Evolutionary conservation across 164 flowering plant genomes (phyloP), one percentile per base, ranked within the genome.

Genomic region (Cinnamomum chago): DNA sequence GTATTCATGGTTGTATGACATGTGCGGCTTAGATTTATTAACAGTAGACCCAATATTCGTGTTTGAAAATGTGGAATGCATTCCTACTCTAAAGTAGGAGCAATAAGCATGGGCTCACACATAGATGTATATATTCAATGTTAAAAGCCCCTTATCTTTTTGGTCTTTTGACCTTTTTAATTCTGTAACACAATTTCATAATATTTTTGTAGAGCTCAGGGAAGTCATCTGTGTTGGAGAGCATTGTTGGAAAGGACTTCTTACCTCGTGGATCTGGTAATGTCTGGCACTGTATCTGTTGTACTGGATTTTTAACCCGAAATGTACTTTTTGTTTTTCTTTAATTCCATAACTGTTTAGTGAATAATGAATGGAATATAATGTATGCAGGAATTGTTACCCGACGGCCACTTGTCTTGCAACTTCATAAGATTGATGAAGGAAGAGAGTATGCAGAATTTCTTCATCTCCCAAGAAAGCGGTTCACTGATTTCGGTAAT

Each of bases 391-490:
- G 97, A 17, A 94, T 92, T 80, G 97, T 94, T 67, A 94, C 97
- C 27, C 75, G 98, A 58, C 90, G 98, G 15, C 97, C 98, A 11
- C 94, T 94, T 76, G 98, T 92, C 24, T 75, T 94, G 77, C 98
- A 94, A 83, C 92, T 92, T 65, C 93, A 92, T 77, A 93, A 90
- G 82, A 82, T 84, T 72, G 94, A 89, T 10, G 94, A 90, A 71
- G 94, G 94, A 25, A 83, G 92, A 78, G 98, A 94, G 82, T 92
- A 91, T 80, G 98, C 97, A 0, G 98, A 94, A 83, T 94, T 94
- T 74, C 85, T 92, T 55, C 98, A 94, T 78, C 88, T 84, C 35
- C 94, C 93, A 15, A 86, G 90, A 80, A 91, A 88, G 79, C 85
- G 85, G 70, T 91, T 90, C 80, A 88, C 92, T 70, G 97, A 94